A percentile compares a stretch with the other conserved stretches of the same genome.
These are phyloP conservation scores for Debaryomyces tyrocola DNA, from an alignment of 805 yeast genomes.

Conservation along the genomic window DNA sequence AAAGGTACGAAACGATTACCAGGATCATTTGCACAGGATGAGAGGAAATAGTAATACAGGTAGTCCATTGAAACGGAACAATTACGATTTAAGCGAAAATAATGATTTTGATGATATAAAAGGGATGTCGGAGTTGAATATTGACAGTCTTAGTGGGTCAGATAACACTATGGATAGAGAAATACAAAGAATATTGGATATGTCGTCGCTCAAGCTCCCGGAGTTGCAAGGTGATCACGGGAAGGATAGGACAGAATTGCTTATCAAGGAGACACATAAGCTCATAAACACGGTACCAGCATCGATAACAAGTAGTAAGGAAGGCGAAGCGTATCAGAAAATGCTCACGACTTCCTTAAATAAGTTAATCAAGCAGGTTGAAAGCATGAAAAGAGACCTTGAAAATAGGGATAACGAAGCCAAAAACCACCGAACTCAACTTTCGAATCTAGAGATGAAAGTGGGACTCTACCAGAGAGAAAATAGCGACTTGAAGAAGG, in stretches of 20 bases:
- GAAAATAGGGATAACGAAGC: conserved; percentile 1
- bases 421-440: neutral
- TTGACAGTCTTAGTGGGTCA: neutral
- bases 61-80: conserved; percentile 13
- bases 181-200: neutral
- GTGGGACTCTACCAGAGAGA: conserved; percentile 2
- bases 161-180: neutral
- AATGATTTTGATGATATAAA: neutral
- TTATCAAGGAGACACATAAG: conserved; percentile 30
- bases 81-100: neutral
- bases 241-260: conserved; percentile 15
- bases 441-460: neutral
- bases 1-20: conserved; percentile 16
- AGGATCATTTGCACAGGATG: conserved; percentile 13
- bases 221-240: conserved; percentile 1
- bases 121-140: neutral
- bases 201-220: neutral
- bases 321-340: conserved; percentile 26
- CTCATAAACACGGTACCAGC: conserved; percentile 23
- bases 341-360: conserved; percentile 27
- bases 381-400: conserved; percentile 1
- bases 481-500: conserved; percentile 16
- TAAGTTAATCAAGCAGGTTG: conserved; percentile 21
- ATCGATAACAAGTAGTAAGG: conserved; percentile 16
- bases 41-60: conserved; percentile 5